These are phyloP conservation scores for Boletus reticulatus DNA, from an alignment of 768 basidiomycete genomes.

Conservation along the genomic window DNA sequence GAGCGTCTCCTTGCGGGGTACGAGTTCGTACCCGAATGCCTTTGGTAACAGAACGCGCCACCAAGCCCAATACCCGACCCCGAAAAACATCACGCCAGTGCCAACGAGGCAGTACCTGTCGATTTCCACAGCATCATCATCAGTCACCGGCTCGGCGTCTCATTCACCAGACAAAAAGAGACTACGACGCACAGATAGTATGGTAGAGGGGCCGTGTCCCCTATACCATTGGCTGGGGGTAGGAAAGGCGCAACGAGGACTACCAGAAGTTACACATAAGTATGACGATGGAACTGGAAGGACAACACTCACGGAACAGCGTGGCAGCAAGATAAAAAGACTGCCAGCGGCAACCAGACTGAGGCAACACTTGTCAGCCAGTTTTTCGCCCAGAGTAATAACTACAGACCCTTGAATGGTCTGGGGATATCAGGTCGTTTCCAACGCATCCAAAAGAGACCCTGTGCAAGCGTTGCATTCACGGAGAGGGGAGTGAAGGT, in stretches of 20 bases:
- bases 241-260: slow-evolving; percentile 58
- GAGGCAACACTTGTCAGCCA: slow-evolving; percentile 1
- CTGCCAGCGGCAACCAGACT: slow-evolving; percentile 57
- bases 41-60: slow-evolving; percentile 52
- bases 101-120: slow-evolving; percentile 54
- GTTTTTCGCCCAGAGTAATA: neutral
- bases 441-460: slow-evolving; percentile 57
- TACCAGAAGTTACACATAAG: slow-evolving; percentile 8
- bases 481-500: slow-evolving; percentile 27
- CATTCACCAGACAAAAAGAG: slow-evolving; percentile 15
- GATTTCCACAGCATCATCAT: neutral
- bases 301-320: slow-evolving; percentile 42
- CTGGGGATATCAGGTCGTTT: slow-evolving; percentile 44
- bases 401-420: slow-evolving; percentile 49
- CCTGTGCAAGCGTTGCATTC: slow-evolving; percentile 29
- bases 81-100: slow-evolving; percentile 44
- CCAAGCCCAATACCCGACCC: slow-evolving; percentile 52
- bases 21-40: slow-evolving; percentile 46
- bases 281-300: neutral
- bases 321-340: slow-evolving; percentile 54
- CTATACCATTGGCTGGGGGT: slow-evolving; percentile 49
- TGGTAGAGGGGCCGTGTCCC: slow-evolving; percentile 59
- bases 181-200: slow-evolving; percentile 45
- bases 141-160: slow-evolving; percentile 16
- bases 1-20: slow-evolving; percentile 47